A percentile compares a stretch with the other conserved stretches of the same genome.
Conservation (phyloP, 2,329 filamentous ascomycete species). For the Lomentospora prolificans region DNA sequence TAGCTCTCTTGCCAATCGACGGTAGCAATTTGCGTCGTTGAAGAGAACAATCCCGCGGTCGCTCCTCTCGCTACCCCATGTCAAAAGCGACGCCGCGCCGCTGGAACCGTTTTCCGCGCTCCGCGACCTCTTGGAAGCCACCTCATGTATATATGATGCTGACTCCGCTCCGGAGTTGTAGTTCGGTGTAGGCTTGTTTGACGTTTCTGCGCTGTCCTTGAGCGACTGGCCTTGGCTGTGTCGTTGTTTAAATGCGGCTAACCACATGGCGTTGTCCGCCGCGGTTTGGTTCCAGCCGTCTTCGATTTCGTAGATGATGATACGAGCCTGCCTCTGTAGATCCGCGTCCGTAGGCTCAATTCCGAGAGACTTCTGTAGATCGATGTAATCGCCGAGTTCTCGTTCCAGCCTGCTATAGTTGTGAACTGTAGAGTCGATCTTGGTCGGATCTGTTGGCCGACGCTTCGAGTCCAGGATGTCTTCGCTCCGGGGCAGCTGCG, state of each 20-base stretch:
- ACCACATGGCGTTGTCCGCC: slow-evolving; percentile 45
- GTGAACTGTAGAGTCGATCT: slow-evolving; percentile 50
- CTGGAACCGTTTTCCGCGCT: not conserved
- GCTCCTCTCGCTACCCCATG: not conserved
- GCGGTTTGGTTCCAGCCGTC: slow-evolving; percentile 56
- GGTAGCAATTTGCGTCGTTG: slow-evolving; percentile 52
- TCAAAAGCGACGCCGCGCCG: not conserved
- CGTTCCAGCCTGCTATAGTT: slow-evolving; percentile 46
- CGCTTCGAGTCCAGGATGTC: slow-evolving; percentile 39
- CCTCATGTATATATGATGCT: not conserved
- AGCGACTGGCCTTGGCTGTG: slow-evolving; percentile 19
- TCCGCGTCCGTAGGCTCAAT: slow-evolving; percentile 41
- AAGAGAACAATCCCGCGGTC: slow-evolving; percentile 30
- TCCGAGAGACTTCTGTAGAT: slow-evolving; percentile 32
- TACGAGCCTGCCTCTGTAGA: slow-evolving; percentile 45
- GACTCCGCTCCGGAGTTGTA: not conserved
- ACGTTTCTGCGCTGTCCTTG: slow-evolving; percentile 9
- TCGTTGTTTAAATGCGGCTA: slow-evolving; percentile 40
- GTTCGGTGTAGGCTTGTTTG: not conserved
- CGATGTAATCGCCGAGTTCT: slow-evolving; percentile 45
- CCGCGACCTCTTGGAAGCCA: not conserved
- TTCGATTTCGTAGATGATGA: slow-evolving; percentile 53
- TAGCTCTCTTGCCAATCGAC: slow-evolving; percentile 43
- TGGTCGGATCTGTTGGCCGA: slow-evolving; percentile 41
- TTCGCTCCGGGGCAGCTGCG: slow-evolving; percentile 46